Conservation (phyloP, 2,329 filamentous ascomycete species). For the Epichloe uncinata region DNA sequence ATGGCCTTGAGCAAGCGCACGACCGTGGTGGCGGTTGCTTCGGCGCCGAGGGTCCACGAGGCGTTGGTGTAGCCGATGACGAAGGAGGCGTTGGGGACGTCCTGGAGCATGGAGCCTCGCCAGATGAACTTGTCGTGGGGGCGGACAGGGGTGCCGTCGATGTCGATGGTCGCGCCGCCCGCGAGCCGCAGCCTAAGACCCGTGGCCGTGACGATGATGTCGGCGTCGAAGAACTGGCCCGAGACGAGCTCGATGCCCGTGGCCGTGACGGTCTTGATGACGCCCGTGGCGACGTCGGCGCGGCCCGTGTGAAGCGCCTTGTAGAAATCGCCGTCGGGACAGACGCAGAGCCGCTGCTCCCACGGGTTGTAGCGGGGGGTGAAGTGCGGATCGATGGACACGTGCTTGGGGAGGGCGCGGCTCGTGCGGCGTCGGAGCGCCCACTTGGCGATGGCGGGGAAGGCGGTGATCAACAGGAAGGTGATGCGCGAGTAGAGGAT, state of each 20-base stretch:
- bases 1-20: not conserved
- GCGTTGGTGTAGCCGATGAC: conserved; percentile 51
- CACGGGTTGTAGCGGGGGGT: conserved; percentile 51
- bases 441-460: too few species aligned
- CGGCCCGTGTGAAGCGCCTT: conserved; percentile 26
- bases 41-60: conserved; percentile 50
- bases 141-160: conserved; percentile 36
- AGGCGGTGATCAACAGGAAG: not conserved
- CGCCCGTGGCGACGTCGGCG: conserved; percentile 31
- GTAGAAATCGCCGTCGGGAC: conserved; percentile 38
- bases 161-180: conserved; percentile 27
- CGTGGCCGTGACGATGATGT: conserved; percentile 54
- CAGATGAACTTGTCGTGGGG: conserved; percentile 38
- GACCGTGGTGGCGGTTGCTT: conserved; percentile 3
- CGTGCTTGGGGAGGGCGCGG: conserved; percentile 28
- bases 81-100: conserved; percentile 45
- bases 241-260: conserved; percentile 29
- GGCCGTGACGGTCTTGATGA: conserved; percentile 32
- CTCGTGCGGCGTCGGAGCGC: conserved; percentile 36
- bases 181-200: conserved; percentile 45
- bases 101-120: conserved; percentile 48
- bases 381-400: conserved; percentile 43
- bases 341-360: conserved; percentile 63
- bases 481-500: conserved; percentile 33
- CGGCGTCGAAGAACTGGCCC: conserved; percentile 37